Evolutionary conservation across 371 early-diverging fungal species (phyloP).

Genomic region (Actinomucor elegans): DNA sequence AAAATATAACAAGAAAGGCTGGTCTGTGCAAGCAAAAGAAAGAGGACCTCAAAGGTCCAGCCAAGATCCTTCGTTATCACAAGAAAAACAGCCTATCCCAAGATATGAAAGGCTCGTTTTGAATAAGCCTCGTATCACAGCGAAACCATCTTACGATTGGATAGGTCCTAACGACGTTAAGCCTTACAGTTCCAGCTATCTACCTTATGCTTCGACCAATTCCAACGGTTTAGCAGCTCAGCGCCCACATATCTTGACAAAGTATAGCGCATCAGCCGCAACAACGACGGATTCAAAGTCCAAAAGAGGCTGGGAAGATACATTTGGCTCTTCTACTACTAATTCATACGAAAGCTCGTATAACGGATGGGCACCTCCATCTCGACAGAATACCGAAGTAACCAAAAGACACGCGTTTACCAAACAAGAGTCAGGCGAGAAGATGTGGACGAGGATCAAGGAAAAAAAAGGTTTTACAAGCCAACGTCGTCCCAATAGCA

Average conservation of each 20-base stretch:
- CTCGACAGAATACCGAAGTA: background rate
- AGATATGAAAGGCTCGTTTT: background rate
- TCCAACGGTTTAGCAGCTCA: background rate
- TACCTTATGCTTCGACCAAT: background rate
- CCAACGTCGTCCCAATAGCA: background rate
- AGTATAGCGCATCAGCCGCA: background rate
- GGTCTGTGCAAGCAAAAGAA: slow-evolving; percentile 4
- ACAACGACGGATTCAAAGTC: background rate
- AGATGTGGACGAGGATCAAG: background rate
- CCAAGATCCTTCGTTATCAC: background rate
- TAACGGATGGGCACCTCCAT: background rate
- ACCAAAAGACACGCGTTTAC: background rate
- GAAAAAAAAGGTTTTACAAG: background rate
- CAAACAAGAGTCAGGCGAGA: background rate
- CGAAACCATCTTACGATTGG: slow-evolving; percentile 13
- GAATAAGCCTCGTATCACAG: background rate
- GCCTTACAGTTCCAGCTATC: slow-evolving; percentile 16
- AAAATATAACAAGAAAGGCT: slow-evolving; percentile 16
- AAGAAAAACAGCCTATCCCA: background rate
- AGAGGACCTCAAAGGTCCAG: slow-evolving; percentile 12
- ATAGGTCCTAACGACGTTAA: slow-evolving; percentile 14
- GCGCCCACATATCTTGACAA: background rate
- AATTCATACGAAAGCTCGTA: background rate
- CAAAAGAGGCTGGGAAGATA: background rate
- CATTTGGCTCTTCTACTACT: background rate